These are phyloP conservation scores for Auxenochlorella pyrenoidosa DNA, from an alignment of 139 green algal species.

Conservation along the genomic window DNA sequence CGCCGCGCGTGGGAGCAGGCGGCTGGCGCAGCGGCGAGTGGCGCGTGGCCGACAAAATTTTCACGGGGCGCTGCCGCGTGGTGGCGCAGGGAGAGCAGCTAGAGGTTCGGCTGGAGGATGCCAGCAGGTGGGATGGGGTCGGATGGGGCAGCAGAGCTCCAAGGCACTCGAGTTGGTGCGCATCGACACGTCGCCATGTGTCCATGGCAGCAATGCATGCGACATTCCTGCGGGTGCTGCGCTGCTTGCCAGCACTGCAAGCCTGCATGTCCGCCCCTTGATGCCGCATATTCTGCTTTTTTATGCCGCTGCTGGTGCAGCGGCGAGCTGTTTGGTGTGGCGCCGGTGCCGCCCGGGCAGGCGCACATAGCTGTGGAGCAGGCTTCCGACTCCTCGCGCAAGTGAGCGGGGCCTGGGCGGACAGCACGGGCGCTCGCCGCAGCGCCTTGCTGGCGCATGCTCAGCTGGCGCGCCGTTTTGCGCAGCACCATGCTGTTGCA, in stretches of 20 bases:
- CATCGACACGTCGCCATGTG: no score
- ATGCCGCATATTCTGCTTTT: neutral
- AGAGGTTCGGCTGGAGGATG: constrained; percentile 73
- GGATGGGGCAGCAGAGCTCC: no score
- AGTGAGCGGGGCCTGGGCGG: constrained; percentile 24
- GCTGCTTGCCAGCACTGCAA: neutral
- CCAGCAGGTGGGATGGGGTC: constrained; percentile 48
- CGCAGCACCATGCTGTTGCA: no score
- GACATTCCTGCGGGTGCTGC: no score
- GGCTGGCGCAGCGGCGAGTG: constrained; percentile 68
- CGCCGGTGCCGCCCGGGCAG: constrained; percentile 67
- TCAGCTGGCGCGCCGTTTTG: no score
- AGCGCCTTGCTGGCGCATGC: no score
- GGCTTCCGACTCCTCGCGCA: constrained; percentile 67
- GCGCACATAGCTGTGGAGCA: constrained; percentile 68
- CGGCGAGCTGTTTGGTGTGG: constrained; percentile 79
- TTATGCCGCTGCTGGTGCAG: constrained; percentile 34
- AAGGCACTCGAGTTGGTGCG: no score
- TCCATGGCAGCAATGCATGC: no score
- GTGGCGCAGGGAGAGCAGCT: constrained; percentile 46
- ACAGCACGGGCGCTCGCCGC: no score
- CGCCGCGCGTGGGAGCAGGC: constrained; percentile 39
- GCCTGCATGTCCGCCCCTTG: neutral
- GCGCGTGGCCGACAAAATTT: constrained; percentile 69
- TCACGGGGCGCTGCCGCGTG: constrained; percentile 59